Conservation (phyloP, 2,329 filamentous ascomycete species). For the Colletotrichum sp. region DNA sequence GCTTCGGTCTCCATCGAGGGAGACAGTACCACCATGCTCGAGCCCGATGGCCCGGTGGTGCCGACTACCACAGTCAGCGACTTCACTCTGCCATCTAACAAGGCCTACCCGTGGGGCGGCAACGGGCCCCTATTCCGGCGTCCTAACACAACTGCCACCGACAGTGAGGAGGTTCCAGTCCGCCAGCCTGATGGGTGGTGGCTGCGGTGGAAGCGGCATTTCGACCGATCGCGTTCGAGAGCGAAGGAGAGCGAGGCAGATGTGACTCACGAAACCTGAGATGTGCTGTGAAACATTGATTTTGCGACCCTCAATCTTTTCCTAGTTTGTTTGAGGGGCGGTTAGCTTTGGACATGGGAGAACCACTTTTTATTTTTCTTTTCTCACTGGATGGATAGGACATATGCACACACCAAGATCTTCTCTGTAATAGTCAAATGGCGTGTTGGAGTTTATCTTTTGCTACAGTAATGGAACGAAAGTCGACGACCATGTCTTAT, state of each 20-base stretch:
- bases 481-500: not conserved
- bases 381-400: not conserved
- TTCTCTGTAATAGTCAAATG: not conserved
- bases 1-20: not conserved
- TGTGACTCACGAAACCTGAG: not conserved
- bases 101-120: conserved; percentile 41
- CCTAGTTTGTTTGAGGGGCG: not conserved
- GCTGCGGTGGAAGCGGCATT: conserved; percentile 3
- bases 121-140: conserved; percentile 40
- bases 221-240: not conserved
- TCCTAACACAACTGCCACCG: conserved; percentile 31
- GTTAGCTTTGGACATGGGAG: not conserved
- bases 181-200: not conserved
- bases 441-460: not conserved
- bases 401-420: not conserved
- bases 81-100: conserved; percentile 29
- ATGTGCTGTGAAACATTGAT: not conserved
- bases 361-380: not conserved
- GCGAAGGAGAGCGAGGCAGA: not conserved
- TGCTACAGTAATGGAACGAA: not conserved
- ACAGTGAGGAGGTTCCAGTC: not conserved
- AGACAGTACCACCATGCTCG: not conserved
- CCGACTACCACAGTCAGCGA: conserved; percentile 12
- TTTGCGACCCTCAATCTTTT: not conserved
- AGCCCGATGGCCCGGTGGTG: not conserved